A percentile compares a stretch with the other conserved stretches of the same genome.
Conservation (phyloP, 306 rosid species). For the Gillenia trifoliata region DNA sequence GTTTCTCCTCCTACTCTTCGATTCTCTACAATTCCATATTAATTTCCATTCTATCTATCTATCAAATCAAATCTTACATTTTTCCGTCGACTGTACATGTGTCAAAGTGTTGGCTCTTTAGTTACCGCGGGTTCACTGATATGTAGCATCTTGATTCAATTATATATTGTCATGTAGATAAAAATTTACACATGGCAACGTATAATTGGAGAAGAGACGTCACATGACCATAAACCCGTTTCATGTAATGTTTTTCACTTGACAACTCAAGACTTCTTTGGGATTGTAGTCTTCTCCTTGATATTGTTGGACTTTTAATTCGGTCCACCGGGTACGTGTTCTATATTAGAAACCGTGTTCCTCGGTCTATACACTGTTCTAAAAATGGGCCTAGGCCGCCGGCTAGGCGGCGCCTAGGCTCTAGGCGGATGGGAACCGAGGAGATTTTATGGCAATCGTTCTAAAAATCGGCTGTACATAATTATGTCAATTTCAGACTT, state of each 20-base stretch:
- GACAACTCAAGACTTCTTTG: background rate
- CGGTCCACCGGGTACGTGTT: background rate
- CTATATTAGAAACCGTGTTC: background rate
- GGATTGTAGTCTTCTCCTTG: slow-evolving; percentile 6
- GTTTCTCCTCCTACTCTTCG: slow-evolving; percentile 32
- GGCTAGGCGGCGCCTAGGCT: too few relatives aligned
- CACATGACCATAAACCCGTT: too few relatives aligned
- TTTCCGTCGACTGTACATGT: slow-evolving; percentile 4
- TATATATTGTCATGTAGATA: too few relatives aligned
- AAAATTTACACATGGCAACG: too few relatives aligned
- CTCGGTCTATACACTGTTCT: background rate
- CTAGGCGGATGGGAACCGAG: too few relatives aligned
- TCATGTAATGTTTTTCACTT: too few relatives aligned
- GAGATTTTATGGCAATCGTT: too few relatives aligned
- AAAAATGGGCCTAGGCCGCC: too few relatives aligned
- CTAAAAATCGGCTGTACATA: too few relatives aligned
- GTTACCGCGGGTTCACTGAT: too few relatives aligned
- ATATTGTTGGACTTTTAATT: background rate
- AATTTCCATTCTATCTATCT: slow-evolving; percentile 7
- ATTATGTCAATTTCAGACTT: background rate
- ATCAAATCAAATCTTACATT: slow-evolving; percentile 2
- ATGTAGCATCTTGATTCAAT: too few relatives aligned
- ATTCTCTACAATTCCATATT: slow-evolving; percentile 68
- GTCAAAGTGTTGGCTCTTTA: background rate
- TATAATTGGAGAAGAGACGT: too few relatives aligned